These are phyloP conservation scores for Trichomonascus vanleenenianus DNA, from an alignment of 805 yeast species.

Conservation along the genomic window DNA sequence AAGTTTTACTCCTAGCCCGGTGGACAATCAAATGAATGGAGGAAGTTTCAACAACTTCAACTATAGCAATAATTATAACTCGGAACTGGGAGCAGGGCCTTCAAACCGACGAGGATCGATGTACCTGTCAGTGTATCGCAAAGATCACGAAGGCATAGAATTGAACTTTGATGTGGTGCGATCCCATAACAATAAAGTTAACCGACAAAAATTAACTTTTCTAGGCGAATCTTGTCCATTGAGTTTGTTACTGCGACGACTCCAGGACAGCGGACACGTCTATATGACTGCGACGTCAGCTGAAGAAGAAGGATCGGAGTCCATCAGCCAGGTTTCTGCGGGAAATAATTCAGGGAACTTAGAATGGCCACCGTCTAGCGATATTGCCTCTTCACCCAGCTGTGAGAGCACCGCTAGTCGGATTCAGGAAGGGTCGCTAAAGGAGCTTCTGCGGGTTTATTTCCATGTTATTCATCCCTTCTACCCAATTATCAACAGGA, in stretches of 20 bases:
- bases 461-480: constrained; percentile 12
- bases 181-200: background rate
- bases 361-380: background rate
- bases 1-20: too few relatives aligned
- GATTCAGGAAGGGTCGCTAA: constrained; percentile 1
- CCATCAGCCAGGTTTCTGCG: background rate
- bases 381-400: background rate
- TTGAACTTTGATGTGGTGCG: too few relatives aligned
- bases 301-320: too few relatives aligned
- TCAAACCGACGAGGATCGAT: background rate
- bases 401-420: background rate
- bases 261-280: constrained; percentile 9
- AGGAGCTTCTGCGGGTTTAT: constrained; percentile 4
- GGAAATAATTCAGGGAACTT: background rate
- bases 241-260: constrained; percentile 4
- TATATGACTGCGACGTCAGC: constrained; percentile 1
- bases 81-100: background rate
- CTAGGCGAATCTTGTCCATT: constrained; percentile 13
- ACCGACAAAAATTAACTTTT: constrained; percentile 5
- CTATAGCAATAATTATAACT: background rate
- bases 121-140: constrained; percentile 1
- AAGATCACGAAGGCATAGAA: background rate
- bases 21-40: background rate
- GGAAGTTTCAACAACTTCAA: background rate
- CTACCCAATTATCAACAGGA: constrained; percentile 10